These are phyloP conservation scores for Picochlorum sp. DNA, from an alignment of 139 green algal genomes.

Conservation along the genomic window DNA sequence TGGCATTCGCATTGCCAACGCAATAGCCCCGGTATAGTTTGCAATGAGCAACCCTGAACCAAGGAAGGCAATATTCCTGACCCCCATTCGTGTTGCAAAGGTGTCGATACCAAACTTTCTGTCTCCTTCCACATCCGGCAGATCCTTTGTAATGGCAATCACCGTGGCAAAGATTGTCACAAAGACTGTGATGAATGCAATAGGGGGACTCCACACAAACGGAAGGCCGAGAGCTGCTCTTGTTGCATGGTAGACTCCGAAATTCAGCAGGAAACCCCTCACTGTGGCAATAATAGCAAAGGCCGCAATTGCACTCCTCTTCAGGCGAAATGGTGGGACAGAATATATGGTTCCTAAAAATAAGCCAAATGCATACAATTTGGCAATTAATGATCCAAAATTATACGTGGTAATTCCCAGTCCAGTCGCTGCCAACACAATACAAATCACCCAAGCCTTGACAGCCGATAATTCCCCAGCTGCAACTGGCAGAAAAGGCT, in stretches of 20 bases:
- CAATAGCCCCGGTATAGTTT: constrained; percentile 83
- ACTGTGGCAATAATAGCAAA: constrained; percentile 98
- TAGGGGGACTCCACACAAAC: constrained; percentile 80
- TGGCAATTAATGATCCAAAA: constrained; percentile 82
- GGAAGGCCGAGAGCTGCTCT: constrained; percentile 78
- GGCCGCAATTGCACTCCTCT: constrained; percentile 83
- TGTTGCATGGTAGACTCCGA: constrained; percentile 95
- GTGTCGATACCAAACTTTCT: constrained; percentile 79
- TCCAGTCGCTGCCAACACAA: constrained; percentile 60
- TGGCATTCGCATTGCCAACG: constrained; percentile 46
- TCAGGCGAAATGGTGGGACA: constrained; percentile 89
- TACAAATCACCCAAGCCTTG: constrained; percentile 63
- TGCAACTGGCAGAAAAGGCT: constrained; percentile 95
- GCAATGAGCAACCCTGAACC: constrained; percentile 66
- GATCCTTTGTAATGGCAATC: constrained; percentile 98
- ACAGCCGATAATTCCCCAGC: constrained; percentile 61
- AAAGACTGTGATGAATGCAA: constrained; percentile 95
- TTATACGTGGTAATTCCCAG: constrained; percentile 63
- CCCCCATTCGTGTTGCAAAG: constrained; percentile 85
- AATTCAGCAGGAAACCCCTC: constrained; percentile 96
- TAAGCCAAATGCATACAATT: constrained; percentile 84
- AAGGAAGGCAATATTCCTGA: constrained; percentile 45
- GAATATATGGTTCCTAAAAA: constrained; percentile 94
- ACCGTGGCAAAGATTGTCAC: constrained; percentile 94
- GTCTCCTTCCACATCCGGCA: constrained; percentile 95